Conservation (phyloP, 768 basidiomycete species). For the Phallus indusiatus region DNA sequence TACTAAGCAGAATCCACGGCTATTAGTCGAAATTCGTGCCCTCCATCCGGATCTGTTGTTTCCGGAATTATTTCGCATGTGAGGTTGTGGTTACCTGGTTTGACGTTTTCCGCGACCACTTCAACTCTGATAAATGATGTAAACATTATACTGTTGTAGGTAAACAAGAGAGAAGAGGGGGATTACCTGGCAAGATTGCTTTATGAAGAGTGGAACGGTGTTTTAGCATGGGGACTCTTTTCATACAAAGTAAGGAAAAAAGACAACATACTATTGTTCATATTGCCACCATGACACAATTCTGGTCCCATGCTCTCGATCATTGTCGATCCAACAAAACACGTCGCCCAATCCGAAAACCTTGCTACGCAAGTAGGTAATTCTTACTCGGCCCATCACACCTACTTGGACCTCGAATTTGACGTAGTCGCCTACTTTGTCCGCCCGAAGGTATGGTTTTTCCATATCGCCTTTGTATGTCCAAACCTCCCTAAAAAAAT, state of each 20-base stretch:
- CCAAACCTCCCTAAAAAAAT: slow-evolving; percentile 3
- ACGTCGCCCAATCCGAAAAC: slow-evolving; percentile 8
- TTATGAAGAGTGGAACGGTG: background rate
- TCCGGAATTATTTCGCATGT: slow-evolving; percentile 4
- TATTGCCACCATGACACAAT: slow-evolving; percentile 6
- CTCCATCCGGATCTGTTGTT: slow-evolving; percentile 3
- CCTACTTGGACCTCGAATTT: slow-evolving; percentile 6
- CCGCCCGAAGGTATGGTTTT: slow-evolving; percentile 8
- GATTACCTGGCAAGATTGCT: slow-evolving; percentile 1
- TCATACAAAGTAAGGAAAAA: background rate
- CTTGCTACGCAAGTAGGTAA: slow-evolving; percentile 7
- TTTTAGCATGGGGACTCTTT: background rate
- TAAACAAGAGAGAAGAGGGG: background rate
- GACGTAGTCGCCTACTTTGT: slow-evolving; percentile 1
- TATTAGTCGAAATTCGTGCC: slow-evolving; percentile 8
- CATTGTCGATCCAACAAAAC: slow-evolving; percentile 11
- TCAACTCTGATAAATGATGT: background rate
- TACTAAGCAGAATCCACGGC: slow-evolving; percentile 2
- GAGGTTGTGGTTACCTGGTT: slow-evolving; percentile 1
- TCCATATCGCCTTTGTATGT: background rate
- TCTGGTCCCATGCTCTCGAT: background rate
- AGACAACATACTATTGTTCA: background rate
- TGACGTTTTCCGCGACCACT: background rate
- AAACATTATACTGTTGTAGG: background rate
- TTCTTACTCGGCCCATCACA: slow-evolving; percentile 9